These are phyloP conservation scores for Citrus sinensis DNA, from an alignment of 345 rosid genomes.

Conservation along the genomic window DVS_A1.0 CM039166.1:10434001-10434500, in stretches of 20 bases:
- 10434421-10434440: conserved; percentile 30
- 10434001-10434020: too few species aligned
- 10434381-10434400: conserved; percentile 61
- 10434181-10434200: background rate
- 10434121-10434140: background rate
- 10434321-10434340: too few species aligned
- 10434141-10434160: too few species aligned
- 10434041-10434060: too few species aligned
- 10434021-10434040: too few species aligned
- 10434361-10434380: conserved; percentile 23
- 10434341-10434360: too few species aligned
- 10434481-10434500: conserved; percentile 17
- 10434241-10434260: too few species aligned
- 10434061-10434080: background rate
- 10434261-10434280: too few species aligned
- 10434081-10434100: too few species aligned
- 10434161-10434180: background rate
- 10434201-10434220: background rate
- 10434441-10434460: conserved; percentile 61
- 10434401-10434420: conserved; percentile 33
- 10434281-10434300: too few species aligned
- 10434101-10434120: background rate
- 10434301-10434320: too few species aligned
- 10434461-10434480: conserved; percentile 43
- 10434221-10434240: too few species aligned